Evolutionary conservation across 148 eudicot genomes (phyloP).

Genomic region (Arbutus unedo): DNA sequence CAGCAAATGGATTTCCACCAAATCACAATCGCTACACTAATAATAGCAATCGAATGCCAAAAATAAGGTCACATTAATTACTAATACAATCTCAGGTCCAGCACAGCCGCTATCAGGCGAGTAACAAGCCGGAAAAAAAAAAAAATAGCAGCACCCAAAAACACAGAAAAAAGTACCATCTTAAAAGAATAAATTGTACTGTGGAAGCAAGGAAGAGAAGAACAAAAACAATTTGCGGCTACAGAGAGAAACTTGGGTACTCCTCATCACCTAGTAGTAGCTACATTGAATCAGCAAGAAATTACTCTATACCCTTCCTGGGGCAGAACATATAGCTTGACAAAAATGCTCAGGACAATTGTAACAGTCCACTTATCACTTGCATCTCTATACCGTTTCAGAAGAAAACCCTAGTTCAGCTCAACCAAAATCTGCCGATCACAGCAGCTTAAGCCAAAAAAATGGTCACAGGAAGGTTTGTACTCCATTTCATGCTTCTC

Average conservation of each 20-base stretch:
- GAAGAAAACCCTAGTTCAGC: background rate
- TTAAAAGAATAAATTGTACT: background rate
- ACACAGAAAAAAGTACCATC: background rate
- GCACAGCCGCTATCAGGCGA: background rate
- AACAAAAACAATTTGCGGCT: background rate
- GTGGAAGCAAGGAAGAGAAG: background rate
- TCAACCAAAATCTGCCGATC: background rate
- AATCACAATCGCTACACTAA: background rate
- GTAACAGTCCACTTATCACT: background rate
- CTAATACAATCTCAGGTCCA: background rate
- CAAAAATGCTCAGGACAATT: background rate
- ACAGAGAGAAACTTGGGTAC: background rate
- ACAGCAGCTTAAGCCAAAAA: background rate
- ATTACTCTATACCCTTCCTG: background rate
- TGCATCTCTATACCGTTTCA: too few relatives aligned
- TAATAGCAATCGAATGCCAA: background rate
- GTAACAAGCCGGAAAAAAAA: background rate
- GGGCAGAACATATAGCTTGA: background rate
- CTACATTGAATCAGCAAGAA: background rate
- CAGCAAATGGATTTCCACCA: too few relatives aligned
- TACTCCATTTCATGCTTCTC: conserved; percentile 4
- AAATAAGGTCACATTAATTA: background rate
- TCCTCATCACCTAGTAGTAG: background rate
- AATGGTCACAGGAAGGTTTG: background rate
- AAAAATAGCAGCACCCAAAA: background rate